Conservation (phyloP, 176 grass and related monocot species). For the Urochloa ruziziensis region DNA sequence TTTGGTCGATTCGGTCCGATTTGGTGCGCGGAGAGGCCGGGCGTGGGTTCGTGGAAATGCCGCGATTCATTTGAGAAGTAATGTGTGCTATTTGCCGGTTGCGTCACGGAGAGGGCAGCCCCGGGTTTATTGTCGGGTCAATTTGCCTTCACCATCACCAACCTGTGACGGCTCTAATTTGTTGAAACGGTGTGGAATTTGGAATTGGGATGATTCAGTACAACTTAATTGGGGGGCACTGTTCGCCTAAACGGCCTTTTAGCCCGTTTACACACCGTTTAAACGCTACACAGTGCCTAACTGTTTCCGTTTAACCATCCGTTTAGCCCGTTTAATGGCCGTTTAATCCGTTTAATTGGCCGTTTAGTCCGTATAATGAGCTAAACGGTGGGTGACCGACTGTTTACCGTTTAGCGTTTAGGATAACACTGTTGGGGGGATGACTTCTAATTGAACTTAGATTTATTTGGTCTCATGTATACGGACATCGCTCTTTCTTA, state of each 20-base stretch:
- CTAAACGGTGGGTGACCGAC: too few relatives aligned
- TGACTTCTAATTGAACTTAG: background rate
- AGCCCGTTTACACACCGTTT: too few relatives aligned
- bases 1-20: background rate
- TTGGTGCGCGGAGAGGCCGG: background rate
- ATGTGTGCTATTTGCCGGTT: background rate
- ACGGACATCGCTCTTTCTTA: background rate
- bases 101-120: background rate
- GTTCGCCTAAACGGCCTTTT: too few relatives aligned
- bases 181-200: background rate
- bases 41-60: background rate
- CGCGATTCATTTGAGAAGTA: background rate
- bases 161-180: background rate
- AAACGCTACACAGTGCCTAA: too few relatives aligned
- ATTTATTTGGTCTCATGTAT: background rate
- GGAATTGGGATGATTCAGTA: background rate
- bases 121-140: background rate
- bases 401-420: too few relatives aligned
- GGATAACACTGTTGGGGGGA: background rate
- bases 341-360: conserved; percentile 34
- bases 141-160: background rate
- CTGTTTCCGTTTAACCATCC: too few relatives aligned
- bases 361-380: too few relatives aligned
- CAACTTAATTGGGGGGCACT: too few relatives aligned
- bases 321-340: too few relatives aligned